Evolutionary conservation across 1,139 yeast genomes (phyloP).

Genomic region (Pichia sp.): DNA sequence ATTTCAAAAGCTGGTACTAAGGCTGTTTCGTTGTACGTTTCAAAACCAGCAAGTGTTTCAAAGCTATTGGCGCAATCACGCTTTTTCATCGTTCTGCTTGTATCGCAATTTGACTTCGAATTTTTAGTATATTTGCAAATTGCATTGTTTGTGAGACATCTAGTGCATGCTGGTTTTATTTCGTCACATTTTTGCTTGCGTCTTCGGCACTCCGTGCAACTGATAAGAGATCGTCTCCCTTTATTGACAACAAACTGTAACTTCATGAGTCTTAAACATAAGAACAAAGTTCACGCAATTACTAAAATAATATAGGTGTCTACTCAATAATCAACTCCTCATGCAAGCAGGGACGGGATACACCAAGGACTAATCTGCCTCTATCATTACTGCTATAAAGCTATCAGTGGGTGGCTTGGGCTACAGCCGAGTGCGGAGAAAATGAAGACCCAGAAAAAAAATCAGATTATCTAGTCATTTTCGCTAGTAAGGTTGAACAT

Average conservation of each 20-base stretch:
- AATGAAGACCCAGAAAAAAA: too few relatives aligned
- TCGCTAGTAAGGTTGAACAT: too few relatives aligned
- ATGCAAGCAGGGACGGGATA: too few relatives aligned
- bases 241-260: constrained; percentile 10
- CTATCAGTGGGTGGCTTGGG: too few relatives aligned
- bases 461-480: too few relatives aligned
- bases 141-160: constrained; percentile 41
- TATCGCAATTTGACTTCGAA: neutral
- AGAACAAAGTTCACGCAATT: too few relatives aligned
- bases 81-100: neutral
- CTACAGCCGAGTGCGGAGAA: too few relatives aligned
- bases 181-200: constrained; percentile 69
- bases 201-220: constrained; percentile 27
- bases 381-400: too few relatives aligned
- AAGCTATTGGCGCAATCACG: neutral
- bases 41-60: neutral
- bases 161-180: constrained; percentile 54
- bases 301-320: too few relatives aligned
- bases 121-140: constrained; percentile 16
- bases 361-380: too few relatives aligned
- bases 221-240: constrained; percentile 15
- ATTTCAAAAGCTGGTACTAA: neutral
- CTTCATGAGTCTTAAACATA: neutral
- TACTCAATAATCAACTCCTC: too few relatives aligned
- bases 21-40: neutral